Base-by-base conservation (phyloP, 192 early-diverging fungal species). In the Gonapodya prolifera region DNA sequence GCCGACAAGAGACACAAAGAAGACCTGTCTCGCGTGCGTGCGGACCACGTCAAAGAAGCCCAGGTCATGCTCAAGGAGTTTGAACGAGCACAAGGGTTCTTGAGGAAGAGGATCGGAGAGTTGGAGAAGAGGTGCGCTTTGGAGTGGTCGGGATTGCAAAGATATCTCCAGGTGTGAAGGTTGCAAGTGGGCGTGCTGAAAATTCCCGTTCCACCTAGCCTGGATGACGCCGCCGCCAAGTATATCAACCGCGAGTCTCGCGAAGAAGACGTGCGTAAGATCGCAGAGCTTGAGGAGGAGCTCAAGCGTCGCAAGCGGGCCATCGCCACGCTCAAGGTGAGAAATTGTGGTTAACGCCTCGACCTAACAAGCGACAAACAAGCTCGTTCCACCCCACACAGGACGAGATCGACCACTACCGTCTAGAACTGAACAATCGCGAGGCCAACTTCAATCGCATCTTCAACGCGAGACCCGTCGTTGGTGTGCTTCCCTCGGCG, bases 391-490 rank as follows among this genome's bases (percentile, higher is more conserved):
- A 23, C 45, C 8, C 23, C 8, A 0, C 18, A 16, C 79, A 87
- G 86, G 82, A 89, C 34, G 87, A 89, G 74, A 75, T 89, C 1
- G 82, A 84, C 34, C 82, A 83, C 75, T 89, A 80, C 78, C 87
- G 83, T 78, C 76, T 89, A 17, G 88, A 89, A 76, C 75, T 89
- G 2, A 89, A 87, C 36, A 89, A 89, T 76, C 79, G 86, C 8
- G 88, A 89, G 70, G 82, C 83, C 8, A 86, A 85, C 79, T 89
- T 89, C 75, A 89, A 89, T 78, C 86, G 84, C 75, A 89, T 89
- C n/a, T 89, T 89, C 77, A 89, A 89, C 75, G 85, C 84, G 34
- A 76, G 79, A 30, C 88, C 88, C 0, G 35, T 89, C 0, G 88
- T 89, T 28, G 87, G 87, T 30, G 35, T 87, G 30, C 83, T 89